These are phyloP conservation scores for Suillus spraguei DNA, from an alignment of 768 basidiomycete genomes.

Conservation along the genomic window DNA sequence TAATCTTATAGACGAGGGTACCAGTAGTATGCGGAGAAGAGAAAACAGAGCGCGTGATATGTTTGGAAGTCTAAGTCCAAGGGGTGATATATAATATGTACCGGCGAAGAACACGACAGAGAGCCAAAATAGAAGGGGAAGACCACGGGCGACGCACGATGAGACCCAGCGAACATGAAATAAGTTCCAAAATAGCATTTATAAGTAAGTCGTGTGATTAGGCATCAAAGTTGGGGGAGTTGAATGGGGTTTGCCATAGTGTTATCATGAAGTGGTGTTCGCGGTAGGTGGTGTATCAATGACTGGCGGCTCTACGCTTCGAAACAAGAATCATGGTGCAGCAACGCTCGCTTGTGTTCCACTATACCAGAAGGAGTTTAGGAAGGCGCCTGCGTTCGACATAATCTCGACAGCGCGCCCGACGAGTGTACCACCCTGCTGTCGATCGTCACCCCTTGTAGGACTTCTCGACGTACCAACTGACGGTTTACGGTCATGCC, in stretches of 20 bases:
- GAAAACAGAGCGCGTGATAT: slow-evolving; percentile 10
- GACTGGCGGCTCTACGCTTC: neutral
- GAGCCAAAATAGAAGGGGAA: neutral
- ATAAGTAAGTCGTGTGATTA: slow-evolving; percentile 28
- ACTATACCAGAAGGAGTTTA: slow-evolving; percentile 62
- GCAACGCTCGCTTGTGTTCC: slow-evolving; percentile 23
- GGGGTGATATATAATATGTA: slow-evolving; percentile 28
- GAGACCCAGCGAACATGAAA: slow-evolving; percentile 23
- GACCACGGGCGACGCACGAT: slow-evolving; percentile 1
- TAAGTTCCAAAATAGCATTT: slow-evolving; percentile 31
- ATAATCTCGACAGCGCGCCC: slow-evolving; percentile 79
- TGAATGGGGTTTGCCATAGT: neutral
- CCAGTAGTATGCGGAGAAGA: slow-evolving; percentile 16
- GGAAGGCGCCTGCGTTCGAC: slow-evolving; percentile 73
- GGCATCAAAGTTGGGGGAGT: neutral
- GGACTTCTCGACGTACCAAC: slow-evolving; percentile 28
- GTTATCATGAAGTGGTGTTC: neutral
- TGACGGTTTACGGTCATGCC: slow-evolving; percentile 23
- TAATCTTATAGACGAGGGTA: slow-evolving; percentile 25
- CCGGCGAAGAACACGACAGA: slow-evolving; percentile 5
- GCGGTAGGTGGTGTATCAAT: neutral
- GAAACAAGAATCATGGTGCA: slow-evolving; percentile 19
- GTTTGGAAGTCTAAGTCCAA: slow-evolving; percentile 22
- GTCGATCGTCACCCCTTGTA: slow-evolving; percentile 32
- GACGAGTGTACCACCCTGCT: slow-evolving; percentile 45